These are phyloP conservation scores for Phragmites australis DNA, from an alignment of 176 grass and related monocot species.

Conservation along the genomic window DNA sequence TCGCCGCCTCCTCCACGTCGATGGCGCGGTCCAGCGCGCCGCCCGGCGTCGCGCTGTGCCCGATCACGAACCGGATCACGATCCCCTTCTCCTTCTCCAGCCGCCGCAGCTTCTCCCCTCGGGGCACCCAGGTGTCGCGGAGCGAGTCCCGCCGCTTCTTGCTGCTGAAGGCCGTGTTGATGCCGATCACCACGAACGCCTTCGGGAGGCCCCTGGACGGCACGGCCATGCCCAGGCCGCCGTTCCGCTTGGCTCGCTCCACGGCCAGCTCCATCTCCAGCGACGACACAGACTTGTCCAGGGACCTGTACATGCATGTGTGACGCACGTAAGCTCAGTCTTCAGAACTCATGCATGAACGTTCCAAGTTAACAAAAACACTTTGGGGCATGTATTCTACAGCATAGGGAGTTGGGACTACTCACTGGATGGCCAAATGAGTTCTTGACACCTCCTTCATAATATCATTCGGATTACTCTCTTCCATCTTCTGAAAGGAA, in stretches of 20 bases:
- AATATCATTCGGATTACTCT: constrained; percentile 51
- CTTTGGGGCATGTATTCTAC: too few relatives aligned
- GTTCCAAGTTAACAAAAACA: not conserved
- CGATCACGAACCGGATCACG: constrained; percentile 93
- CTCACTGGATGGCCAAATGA: constrained; percentile 61
- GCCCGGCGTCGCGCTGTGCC: constrained; percentile 59
- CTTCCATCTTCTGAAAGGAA: constrained; percentile 51
- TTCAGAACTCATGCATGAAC: not conserved
- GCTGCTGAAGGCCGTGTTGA: constrained; percentile 90
- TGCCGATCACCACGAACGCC: constrained; percentile 81
- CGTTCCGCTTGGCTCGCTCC: constrained; percentile 44
- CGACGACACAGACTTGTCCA: constrained; percentile 66
- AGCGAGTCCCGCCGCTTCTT: constrained; percentile 78
- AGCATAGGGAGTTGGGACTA: too few relatives aligned
- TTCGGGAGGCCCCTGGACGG: constrained; percentile 45
- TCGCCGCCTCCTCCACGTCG: constrained; percentile 68
- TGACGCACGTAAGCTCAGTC: not conserved
- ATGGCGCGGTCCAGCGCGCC: constrained; percentile 63
- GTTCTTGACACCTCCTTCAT: constrained; percentile 62
- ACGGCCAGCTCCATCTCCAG: constrained; percentile 66
- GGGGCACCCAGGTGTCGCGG: constrained; percentile 82
- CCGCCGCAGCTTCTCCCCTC: constrained; percentile 73
- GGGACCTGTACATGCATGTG: constrained; percentile 14
- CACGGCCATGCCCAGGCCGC: constrained; percentile 25
- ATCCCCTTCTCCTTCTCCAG: constrained; percentile 89